Conservation (phyloP, 2,329 filamentous ascomycete species). For the Alternaria brassicae region DNA sequence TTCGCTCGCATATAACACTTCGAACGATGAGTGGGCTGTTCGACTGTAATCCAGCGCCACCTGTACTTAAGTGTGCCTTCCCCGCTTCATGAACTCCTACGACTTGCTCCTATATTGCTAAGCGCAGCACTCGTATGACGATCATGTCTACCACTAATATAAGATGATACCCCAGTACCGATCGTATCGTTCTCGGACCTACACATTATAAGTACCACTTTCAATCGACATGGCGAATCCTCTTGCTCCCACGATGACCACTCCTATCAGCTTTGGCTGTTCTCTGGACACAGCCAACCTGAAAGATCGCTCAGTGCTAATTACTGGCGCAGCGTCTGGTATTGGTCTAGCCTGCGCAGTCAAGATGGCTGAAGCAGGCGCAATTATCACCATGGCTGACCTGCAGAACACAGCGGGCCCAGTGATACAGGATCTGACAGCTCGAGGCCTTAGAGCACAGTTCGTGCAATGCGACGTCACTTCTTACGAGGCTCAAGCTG, state of each 20-base stretch:
- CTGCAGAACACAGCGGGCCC: slow-evolving; percentile 22
- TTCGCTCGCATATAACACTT: neutral
- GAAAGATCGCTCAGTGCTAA: slow-evolving; percentile 26
- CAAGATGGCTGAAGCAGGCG: slow-evolving; percentile 29
- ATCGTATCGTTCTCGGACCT: neutral
- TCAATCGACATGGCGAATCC: slow-evolving; percentile 1
- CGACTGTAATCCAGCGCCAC: neutral
- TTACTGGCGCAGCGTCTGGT: slow-evolving; percentile 38
- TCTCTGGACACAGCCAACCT: slow-evolving; percentile 18
- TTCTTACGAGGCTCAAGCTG: slow-evolving; percentile 36
- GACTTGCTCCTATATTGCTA: neutral
- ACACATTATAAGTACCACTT: neutral
- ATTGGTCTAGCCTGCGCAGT: slow-evolving; percentile 36
- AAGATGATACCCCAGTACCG: neutral
- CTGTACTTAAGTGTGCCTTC: neutral
- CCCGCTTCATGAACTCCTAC: neutral
- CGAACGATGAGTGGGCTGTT: neutral
- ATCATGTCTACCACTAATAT: neutral
- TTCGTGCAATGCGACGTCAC: slow-evolving; percentile 44
- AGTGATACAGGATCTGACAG: slow-evolving; percentile 17
- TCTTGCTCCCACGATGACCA: neutral
- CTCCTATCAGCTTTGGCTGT: slow-evolving; percentile 5
- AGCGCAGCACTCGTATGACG: neutral
- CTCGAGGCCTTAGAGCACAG: slow-evolving; percentile 29
- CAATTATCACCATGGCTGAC: slow-evolving; percentile 37